Evolutionary conservation across 2,329 filamentous ascomycete genomes (phyloP).

Genomic region (Epichloe glyceriae): DNA sequence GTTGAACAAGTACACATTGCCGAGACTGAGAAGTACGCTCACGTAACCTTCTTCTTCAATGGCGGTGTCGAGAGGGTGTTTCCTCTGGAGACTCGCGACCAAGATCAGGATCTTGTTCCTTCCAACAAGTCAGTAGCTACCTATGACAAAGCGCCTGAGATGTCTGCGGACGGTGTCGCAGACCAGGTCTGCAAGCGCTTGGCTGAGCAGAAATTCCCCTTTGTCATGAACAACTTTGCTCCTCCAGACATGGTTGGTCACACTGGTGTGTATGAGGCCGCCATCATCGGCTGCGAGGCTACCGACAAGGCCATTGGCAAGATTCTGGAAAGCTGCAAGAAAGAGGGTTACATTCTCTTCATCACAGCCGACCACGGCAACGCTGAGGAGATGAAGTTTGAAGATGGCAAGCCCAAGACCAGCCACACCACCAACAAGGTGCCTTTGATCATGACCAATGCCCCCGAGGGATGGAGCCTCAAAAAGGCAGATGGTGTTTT

Average conservation of each 20-base stretch:
- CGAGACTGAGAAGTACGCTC: slow-evolving; percentile 98
- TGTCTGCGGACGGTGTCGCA: slow-evolving; percentile 85
- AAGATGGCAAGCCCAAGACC: slow-evolving; percentile 93
- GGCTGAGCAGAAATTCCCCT: slow-evolving; percentile 74
- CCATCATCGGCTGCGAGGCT: slow-evolving; percentile 68
- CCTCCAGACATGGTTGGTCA: slow-evolving; percentile 99
- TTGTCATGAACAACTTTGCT: slow-evolving; percentile 99
- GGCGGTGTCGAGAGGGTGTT: slow-evolving; percentile 96
- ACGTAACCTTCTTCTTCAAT: slow-evolving; percentile 99
- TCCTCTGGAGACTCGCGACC: slow-evolving; percentile 78
- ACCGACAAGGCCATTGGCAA: slow-evolving; percentile 90
- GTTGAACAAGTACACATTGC: slow-evolving; percentile 92
- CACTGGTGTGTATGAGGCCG: slow-evolving; percentile 93
- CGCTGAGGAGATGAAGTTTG: slow-evolving; percentile 97
- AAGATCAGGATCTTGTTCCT: slow-evolving; percentile 63
- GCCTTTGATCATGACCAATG: slow-evolving; percentile 96
- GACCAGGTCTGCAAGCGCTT: slow-evolving; percentile 84
- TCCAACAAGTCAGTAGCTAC: slow-evolving; percentile 85
- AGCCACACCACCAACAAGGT: slow-evolving; percentile 97
- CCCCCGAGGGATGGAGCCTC: slow-evolving; percentile 76
- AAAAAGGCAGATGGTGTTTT: slow-evolving; percentile 80
- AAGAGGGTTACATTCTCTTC: slow-evolving; percentile 85
- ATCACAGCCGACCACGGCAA: slow-evolving; percentile 96
- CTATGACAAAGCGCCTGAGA: slow-evolving; percentile 89
- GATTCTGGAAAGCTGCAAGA: slow-evolving; percentile 88